A percentile compares a stretch with the other conserved stretches of the same genome.
These are phyloP conservation scores for Fusarium keratoplasticum DNA, from an alignment of 2,329 filamentous ascomycete species.

Conservation along the genomic window DNA sequence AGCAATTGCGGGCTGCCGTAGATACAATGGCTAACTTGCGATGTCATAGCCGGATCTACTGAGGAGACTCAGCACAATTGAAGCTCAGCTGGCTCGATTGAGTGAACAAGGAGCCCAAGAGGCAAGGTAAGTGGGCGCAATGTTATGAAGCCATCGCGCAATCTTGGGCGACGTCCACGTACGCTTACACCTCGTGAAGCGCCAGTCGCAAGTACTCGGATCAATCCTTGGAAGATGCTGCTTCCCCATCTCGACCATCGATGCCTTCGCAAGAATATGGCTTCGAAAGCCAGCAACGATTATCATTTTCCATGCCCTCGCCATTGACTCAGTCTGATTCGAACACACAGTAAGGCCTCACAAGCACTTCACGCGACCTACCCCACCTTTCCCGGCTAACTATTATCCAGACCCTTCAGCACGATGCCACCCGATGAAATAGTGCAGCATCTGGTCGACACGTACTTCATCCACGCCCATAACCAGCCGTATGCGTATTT, in stretches of 20 bases:
- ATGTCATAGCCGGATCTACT: constrained; percentile 6
- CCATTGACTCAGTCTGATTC: not conserved
- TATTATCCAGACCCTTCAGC: not conserved
- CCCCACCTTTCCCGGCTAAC: not conserved
- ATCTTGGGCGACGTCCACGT: no score
- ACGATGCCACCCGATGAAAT: not conserved
- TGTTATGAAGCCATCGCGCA: not conserved
- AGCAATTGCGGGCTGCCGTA: not conserved
- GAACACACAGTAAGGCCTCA: not conserved
- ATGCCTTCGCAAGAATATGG: not conserved
- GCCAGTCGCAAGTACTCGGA: not conserved
- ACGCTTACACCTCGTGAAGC: not conserved
- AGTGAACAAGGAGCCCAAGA: constrained; percentile 8
- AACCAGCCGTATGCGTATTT: constrained; percentile 8
- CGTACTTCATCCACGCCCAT: not conserved
- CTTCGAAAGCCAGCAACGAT: not conserved
- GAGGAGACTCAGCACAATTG: constrained; percentile 16
- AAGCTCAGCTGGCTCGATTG: constrained; percentile 15
- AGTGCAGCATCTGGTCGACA: not conserved
- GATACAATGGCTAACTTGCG: not conserved
- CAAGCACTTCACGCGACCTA: not conserved
- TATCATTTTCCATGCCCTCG: not conserved
- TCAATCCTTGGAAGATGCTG: not conserved
- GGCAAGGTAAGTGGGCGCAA: not conserved
- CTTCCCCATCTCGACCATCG: not conserved